Conservation (phyloP, 2,329 filamentous ascomycete genomes). For the Fusarium paranaense region DNA sequence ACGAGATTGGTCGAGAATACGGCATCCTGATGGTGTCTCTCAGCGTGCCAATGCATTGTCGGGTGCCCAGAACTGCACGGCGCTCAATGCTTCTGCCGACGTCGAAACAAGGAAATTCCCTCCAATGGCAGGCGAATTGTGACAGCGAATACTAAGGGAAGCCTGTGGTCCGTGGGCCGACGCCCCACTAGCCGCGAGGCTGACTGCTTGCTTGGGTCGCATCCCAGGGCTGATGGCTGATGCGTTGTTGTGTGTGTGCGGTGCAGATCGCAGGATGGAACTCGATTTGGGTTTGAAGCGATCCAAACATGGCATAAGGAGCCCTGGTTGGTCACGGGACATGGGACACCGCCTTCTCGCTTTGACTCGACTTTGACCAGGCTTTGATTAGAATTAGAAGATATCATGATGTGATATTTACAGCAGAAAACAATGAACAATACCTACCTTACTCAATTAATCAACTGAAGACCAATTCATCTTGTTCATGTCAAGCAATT, state of each 20-base stretch:
- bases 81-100: not conserved
- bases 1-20: not conserved
- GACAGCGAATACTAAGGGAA: constrained; percentile 4
- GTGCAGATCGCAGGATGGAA: constrained; percentile 16
- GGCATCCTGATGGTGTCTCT: not conserved
- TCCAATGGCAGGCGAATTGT: constrained; percentile 26
- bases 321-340: not conserved
- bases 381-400: not conserved
- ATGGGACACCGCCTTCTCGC: not conserved
- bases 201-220: constrained; percentile 7
- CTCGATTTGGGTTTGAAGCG: constrained; percentile 10
- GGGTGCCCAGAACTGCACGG: not conserved
- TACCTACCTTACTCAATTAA: not conserved
- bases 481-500: not conserved
- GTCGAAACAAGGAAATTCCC: not conserved
- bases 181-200: constrained; percentile 11
- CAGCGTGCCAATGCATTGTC: not conserved
- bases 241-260: not conserved
- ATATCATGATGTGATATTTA: not conserved
- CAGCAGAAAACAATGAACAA: not conserved
- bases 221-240: not conserved
- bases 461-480: not conserved
- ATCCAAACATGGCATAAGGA: not conserved
- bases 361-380: not conserved
- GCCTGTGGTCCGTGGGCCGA: constrained; percentile 3